Conservation (phyloP, 495 filamentous ascomycete genomes). For the Trichoderma gamsii region DNA sequence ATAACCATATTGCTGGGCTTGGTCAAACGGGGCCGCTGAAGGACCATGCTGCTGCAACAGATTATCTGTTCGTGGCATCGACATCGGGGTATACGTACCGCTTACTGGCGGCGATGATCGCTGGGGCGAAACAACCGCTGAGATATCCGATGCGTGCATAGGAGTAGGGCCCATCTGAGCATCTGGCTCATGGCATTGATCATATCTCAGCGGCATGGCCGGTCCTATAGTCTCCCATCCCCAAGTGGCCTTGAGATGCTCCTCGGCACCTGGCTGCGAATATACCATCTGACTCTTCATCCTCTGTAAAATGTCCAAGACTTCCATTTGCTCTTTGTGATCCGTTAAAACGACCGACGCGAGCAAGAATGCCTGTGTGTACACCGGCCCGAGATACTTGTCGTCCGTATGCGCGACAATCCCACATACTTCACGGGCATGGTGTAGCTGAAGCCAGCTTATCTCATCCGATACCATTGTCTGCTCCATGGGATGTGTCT, state of each 20-base stretch:
- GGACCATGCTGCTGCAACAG: background rate
- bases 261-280: slow-evolving; percentile 55
- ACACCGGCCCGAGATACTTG: slow-evolving; percentile 67
- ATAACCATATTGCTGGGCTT: background rate
- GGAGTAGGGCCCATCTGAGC: background rate
- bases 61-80: background rate
- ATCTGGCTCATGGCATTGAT: background rate
- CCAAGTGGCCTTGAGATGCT: slow-evolving; percentile 70
- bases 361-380: slow-evolving; percentile 69
- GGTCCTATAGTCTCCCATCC: slow-evolving; percentile 51
- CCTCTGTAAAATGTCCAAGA: slow-evolving; percentile 66
- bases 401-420: slow-evolving; percentile 82
- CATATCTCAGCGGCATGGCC: background rate
- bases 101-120: background rate
- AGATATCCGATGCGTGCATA: background rate
- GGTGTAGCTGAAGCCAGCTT: slow-evolving; percentile 57
- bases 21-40: background rate
- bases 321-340: slow-evolving; percentile 72
- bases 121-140: background rate
- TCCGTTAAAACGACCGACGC: slow-evolving; percentile 68
- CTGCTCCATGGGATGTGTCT: slow-evolving; percentile 60
- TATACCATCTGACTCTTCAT: slow-evolving; percentile 73
- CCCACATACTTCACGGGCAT: slow-evolving; percentile 79
- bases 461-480: slow-evolving; percentile 56
- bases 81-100: background rate